phyloP scores from a whole-genome alignment of 257 asterid species.

The Rhazya stricta region DNA sequence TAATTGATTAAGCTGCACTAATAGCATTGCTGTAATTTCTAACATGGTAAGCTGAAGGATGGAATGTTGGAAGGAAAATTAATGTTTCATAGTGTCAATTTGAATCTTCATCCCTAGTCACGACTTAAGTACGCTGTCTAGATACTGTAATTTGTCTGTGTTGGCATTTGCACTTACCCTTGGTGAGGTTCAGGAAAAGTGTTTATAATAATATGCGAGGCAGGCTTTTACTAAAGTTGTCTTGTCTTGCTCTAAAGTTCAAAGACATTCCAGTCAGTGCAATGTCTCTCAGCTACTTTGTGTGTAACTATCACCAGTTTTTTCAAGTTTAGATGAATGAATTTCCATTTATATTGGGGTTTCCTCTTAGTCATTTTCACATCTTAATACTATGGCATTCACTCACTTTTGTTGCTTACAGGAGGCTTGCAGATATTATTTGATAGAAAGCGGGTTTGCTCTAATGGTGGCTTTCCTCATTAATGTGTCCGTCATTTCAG shows the following conservation, averaged over 20 bases:
- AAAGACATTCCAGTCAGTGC: not conserved
- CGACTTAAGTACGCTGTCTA: not conserved
- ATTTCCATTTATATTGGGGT: not conserved
- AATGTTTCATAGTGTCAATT: not conserved
- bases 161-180: not conserved
- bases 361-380: not conserved
- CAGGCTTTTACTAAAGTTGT: not conserved
- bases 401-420: constrained; percentile 24
- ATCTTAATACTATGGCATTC: not conserved
- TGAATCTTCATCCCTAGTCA: not conserved
- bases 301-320: not conserved
- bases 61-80: not conserved
- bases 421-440: constrained; percentile 94
- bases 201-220: not conserved
- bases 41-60: not conserved
- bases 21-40: not conserved
- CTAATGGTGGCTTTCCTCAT: constrained; percentile 82
- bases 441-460: constrained; percentile 87
- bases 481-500: constrained; percentile 84
- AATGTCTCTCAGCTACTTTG: not conserved
- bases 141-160: not conserved
- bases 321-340: not conserved
- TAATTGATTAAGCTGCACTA: not conserved
- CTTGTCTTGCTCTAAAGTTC: not conserved
- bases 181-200: not conserved